A percentile compares a stretch with the other conserved stretches of the same genome.
phyloP scores from a whole-genome alignment of 176 grass and related monocot genomes.

The Alopecurus myosuroides region DNA sequence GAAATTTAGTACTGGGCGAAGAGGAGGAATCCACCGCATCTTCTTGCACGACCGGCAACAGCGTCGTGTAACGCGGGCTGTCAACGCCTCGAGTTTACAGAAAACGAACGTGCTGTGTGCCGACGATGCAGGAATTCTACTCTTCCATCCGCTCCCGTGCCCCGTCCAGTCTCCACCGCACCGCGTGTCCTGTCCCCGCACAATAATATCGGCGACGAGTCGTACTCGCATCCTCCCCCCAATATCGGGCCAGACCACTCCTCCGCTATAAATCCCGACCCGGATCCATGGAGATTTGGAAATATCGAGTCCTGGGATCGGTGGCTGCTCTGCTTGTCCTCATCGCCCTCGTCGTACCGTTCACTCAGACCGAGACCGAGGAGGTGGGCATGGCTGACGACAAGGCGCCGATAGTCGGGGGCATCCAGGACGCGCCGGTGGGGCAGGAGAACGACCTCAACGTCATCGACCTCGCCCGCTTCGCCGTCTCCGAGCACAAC shows the following conservation, averaged over 20 bases:
- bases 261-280: constrained; percentile 29
- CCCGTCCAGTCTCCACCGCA: not conserved
- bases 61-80: not conserved
- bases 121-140: not conserved
- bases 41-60: too few relatives aligned
- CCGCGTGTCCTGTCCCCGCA: not conserved
- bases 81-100: not conserved
- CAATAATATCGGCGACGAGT: not conserved
- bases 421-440: constrained; percentile 28
- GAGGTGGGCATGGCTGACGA: constrained; percentile 17
- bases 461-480: constrained; percentile 59
- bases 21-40: too few relatives aligned
- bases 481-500: constrained; percentile 82
- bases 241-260: not conserved
- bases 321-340: constrained; percentile 19
- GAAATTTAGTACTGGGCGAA: too few relatives aligned
- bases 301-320: not conserved
- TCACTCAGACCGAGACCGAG: not conserved
- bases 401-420: constrained; percentile 15
- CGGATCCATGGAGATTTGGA: constrained; percentile 22
- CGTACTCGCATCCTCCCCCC: not conserved
- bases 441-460: constrained; percentile 54
- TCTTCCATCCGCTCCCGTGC: not conserved
- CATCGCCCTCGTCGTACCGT: not conserved
- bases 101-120: not conserved